Evolutionary conservation across 352 stramenopile genomes (phyloP).

Genomic region (Phytophthora cryptogea): DNA sequence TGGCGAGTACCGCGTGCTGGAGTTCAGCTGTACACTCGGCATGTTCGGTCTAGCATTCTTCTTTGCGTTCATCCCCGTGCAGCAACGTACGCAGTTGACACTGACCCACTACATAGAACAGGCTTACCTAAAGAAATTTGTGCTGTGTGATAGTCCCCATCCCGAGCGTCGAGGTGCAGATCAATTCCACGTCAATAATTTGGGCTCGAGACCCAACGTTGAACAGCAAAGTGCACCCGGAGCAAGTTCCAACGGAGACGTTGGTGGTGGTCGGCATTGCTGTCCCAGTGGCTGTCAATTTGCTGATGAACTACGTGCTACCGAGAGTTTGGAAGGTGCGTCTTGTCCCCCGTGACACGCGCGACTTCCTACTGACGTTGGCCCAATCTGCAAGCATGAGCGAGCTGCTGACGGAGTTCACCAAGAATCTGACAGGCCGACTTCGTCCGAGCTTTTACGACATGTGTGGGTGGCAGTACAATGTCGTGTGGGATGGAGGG

Average conservation of each 20-base stretch:
- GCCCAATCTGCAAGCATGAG: slow-evolving; percentile 52
- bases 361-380: slow-evolving; percentile 69
- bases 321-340: slow-evolving; percentile 46
- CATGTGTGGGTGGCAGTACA: slow-evolving; percentile 79
- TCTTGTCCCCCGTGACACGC: slow-evolving; percentile 64
- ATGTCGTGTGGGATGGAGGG: slow-evolving; percentile 64
- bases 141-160: slow-evolving; percentile 19
- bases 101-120: too few species aligned
- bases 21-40: slow-evolving; percentile 54
- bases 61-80: slow-evolving; percentile 52
- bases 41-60: slow-evolving; percentile 56
- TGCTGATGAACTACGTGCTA: slow-evolving; percentile 63
- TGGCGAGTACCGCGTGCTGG: slow-evolving; percentile 47
- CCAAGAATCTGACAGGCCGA: slow-evolving; percentile 67
- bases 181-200: slow-evolving; percentile 43
- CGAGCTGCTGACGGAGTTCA: slow-evolving; percentile 70
- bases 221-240: slow-evolving; percentile 43
- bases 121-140: neutral
- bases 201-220: slow-evolving; percentile 57
- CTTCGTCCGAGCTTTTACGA: slow-evolving; percentile 77
- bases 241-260: slow-evolving; percentile 55
- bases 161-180: slow-evolving; percentile 45
- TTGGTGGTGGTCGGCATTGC: slow-evolving; percentile 37
- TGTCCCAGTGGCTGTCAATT: slow-evolving; percentile 49
- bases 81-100: slow-evolving; percentile 35